phyloP scores from a whole-genome alignment of 352 stramenopile genomes.

The Pythium vanterpoolii region DNA sequence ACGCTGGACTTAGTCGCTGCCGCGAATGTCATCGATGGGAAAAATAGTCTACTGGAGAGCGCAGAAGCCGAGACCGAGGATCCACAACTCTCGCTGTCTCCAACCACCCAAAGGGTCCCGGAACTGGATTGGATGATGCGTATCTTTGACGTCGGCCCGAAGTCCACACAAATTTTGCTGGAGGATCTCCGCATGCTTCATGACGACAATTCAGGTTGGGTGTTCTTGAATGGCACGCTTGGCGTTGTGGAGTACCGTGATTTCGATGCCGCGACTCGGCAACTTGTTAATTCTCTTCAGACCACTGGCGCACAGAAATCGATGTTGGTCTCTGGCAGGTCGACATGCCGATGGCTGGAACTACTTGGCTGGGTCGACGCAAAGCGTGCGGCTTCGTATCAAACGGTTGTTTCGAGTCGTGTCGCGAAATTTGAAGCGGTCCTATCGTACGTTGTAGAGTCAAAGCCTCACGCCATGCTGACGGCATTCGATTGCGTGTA shows the following conservation, averaged over 20 bases:
- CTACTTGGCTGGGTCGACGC: not conserved
- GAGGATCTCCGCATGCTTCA: not conserved
- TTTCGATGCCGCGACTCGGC: constrained; percentile 40
- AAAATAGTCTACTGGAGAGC: constrained; percentile 10
- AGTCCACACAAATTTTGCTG: constrained; percentile 38
- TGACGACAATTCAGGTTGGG: constrained; percentile 5
- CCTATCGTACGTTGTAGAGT: constrained; percentile 40
- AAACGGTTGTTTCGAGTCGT: constrained; percentile 22
- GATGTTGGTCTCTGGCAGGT: constrained; percentile 10
- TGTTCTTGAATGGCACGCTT: constrained; percentile 52
- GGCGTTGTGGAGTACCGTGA: constrained; percentile 53
- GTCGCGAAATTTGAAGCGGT: constrained; percentile 31
- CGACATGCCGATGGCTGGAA: constrained; percentile 18
- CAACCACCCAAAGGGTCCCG: not conserved
- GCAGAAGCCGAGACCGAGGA: constrained; percentile 7
- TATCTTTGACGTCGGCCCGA: constrained; percentile 59
- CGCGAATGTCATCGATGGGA: constrained; percentile 8
- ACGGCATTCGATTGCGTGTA: constrained; percentile 19
- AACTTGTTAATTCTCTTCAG: constrained; percentile 22
- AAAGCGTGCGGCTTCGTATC: not conserved
- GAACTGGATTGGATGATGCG: constrained; percentile 57
- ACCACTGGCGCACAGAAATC: not conserved
- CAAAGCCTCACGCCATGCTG: constrained; percentile 38
- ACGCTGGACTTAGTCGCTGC: not conserved
- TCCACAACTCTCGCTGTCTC: not conserved